Evolutionary conservation across 345 rosid genomes (phyloP).

Genomic region (Eucalyptus curtisii): DNA sequence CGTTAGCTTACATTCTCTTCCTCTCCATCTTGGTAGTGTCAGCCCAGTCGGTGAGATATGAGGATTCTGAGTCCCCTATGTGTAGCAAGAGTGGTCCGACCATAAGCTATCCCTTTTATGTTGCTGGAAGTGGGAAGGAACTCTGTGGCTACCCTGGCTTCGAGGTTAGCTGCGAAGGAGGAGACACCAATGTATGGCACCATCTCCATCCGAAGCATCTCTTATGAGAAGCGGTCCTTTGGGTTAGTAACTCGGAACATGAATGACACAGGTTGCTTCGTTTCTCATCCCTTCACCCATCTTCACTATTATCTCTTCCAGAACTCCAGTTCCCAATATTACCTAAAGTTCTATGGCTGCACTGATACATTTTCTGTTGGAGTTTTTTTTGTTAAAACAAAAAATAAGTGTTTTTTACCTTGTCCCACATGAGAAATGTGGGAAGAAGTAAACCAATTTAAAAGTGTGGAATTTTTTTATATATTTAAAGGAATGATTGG

Average conservation of each 20-base stretch:
- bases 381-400: too few species aligned
- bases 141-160: neutral
- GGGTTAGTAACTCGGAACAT: neutral
- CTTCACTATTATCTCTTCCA: neutral
- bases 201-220: neutral
- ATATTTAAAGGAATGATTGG: too few species aligned
- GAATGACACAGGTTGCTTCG: rapidly evolving
- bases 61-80: neutral
- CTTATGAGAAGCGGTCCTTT: neutral
- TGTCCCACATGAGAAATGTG: too few species aligned
- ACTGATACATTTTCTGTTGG: neutral
- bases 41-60: rapidly evolving
- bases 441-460: too few species aligned
- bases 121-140: neutral
- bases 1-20: too few species aligned
- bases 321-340: neutral
- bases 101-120: neutral
- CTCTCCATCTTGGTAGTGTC: too few species aligned
- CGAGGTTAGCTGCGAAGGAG: neutral
- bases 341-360: neutral
- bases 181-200: neutral
- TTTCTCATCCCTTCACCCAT: neutral
- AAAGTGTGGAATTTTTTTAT: too few species aligned
- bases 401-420: too few species aligned
- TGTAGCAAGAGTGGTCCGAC: neutral